Evolutionary conservation across 73 alveolate species (phyloP).

Genomic region (Durusdinium trenchii): DNA sequence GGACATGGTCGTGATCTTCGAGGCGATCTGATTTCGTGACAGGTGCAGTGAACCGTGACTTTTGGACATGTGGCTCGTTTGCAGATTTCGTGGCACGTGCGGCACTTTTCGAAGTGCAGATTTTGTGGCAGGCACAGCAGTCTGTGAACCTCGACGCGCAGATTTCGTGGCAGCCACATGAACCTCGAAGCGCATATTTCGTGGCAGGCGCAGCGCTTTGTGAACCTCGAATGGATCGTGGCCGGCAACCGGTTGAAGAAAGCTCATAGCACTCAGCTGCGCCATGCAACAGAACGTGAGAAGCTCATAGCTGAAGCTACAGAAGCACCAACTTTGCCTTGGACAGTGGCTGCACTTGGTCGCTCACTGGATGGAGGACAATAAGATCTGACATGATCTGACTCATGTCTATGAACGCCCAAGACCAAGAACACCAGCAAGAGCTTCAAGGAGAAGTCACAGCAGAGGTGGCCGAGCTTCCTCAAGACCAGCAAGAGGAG

Average conservation of each 20-base stretch:
- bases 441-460: neutral
- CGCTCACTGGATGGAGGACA: neutral
- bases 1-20: too few relatives aligned
- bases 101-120: too few relatives aligned
- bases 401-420: neutral
- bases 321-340: neutral
- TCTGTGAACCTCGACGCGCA: too few relatives aligned
- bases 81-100: too few relatives aligned
- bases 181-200: too few relatives aligned
- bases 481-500: neutral
- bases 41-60: too few relatives aligned
- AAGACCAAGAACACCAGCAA: neutral
- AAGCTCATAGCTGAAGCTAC: neutral
- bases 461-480: neutral
- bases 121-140: too few relatives aligned
- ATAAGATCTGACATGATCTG: neutral
- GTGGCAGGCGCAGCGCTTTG: too few relatives aligned
- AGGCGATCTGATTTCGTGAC: too few relatives aligned
- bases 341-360: neutral
- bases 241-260: neutral
- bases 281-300: conserved; percentile 14
- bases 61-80: too few relatives aligned
- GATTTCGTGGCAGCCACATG: too few relatives aligned
- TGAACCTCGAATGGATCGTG: neutral
- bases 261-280: neutral